These are phyloP conservation scores for Cryptococcus sp. DNA, from an alignment of 1,284 basidiomycete genomes.

Conservation along the genomic window DNA sequence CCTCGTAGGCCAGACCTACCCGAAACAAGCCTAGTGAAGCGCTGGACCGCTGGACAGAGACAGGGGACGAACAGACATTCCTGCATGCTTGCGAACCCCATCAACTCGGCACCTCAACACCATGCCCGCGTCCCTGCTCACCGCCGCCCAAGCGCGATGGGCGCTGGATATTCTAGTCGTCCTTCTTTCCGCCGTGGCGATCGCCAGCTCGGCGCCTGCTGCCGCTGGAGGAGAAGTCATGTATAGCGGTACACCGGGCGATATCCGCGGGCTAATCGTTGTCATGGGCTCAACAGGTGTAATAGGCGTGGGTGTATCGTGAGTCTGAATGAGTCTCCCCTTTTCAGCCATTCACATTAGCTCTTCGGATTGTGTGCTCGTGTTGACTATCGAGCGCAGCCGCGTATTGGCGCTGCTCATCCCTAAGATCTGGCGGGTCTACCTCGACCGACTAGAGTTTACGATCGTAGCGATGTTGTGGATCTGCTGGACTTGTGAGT, in stretches of 20 bases:
- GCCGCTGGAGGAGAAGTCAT: conserved; percentile 25
- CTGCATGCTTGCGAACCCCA: too few species aligned
- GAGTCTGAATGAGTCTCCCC: conserved; percentile 3
- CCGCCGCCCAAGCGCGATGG: conserved; percentile 29
- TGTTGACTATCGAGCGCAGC: conserved; percentile 10
- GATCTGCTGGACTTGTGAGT: conserved; percentile 46
- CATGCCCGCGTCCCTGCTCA: conserved; percentile 11
- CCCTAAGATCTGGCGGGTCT: conserved; percentile 34
- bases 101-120: too few species aligned
- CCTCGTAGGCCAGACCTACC: too few species aligned
- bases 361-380: too few species aligned
- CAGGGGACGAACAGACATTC: too few species aligned
- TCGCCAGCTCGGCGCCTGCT: conserved; percentile 26
- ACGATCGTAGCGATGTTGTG: conserved; percentile 37
- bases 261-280: conserved; percentile 31
- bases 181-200: conserved; percentile 17
- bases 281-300: conserved; percentile 28
- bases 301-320: conserved; percentile 25
- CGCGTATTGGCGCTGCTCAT: conserved; percentile 20
- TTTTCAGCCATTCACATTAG: not conserved
- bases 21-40: too few species aligned
- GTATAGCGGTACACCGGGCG: conserved; percentile 26
- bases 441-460: conserved; percentile 42
- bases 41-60: too few species aligned
- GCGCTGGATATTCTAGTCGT: conserved; percentile 23